These are phyloP conservation scores for Pelagomonas calceolata DNA, from an alignment of 108 stramenopile species.

Conservation along the genomic window DNA sequence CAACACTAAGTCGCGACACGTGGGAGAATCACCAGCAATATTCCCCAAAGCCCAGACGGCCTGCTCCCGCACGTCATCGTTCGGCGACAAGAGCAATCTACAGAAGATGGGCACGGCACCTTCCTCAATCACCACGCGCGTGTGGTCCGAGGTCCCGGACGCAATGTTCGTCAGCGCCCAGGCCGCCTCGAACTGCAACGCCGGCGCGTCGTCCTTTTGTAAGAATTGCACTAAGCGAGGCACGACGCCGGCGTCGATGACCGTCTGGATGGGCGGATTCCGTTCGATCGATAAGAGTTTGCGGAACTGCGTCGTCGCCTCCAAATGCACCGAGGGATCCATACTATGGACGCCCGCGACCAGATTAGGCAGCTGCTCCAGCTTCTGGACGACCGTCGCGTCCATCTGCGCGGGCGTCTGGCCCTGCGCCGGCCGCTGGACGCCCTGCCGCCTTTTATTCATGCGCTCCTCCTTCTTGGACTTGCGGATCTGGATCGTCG, in stretches of 20 bases:
- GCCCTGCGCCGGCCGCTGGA: too few species aligned
- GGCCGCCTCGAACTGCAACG: slow-evolving; percentile 97
- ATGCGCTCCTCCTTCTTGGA: slow-evolving; percentile 89
- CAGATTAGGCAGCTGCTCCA: slow-evolving; percentile 76
- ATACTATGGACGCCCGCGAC: slow-evolving; percentile 75
- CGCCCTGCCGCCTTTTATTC: slow-evolving; percentile 63
- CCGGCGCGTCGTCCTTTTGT: slow-evolving; percentile 75
- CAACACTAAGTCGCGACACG: slow-evolving; percentile 88
- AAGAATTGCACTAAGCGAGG: slow-evolving; percentile 92
- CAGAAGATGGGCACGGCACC: slow-evolving; percentile 97
- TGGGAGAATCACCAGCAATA: slow-evolving; percentile 93
- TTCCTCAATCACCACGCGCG: slow-evolving; percentile 89
- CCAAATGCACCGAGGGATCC: slow-evolving; percentile 49
- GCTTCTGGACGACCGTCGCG: not conserved
- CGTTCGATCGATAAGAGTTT: slow-evolving; percentile 88
- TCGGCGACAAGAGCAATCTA: slow-evolving; percentile 67
- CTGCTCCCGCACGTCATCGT: slow-evolving; percentile 95
- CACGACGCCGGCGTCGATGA: slow-evolving; percentile 90
- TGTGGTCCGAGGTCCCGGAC: slow-evolving; percentile 90
- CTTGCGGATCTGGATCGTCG: slow-evolving; percentile 90
- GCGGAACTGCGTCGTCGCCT: slow-evolving; percentile 87
- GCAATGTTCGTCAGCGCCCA: slow-evolving; percentile 99
- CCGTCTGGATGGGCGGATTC: slow-evolving; percentile 95
- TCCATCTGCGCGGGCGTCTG: not conserved
- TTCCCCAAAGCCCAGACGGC: slow-evolving; percentile 98